Conservation (phyloP, 352 stramenopile species). For the Ophiocytium majus region DNA sequence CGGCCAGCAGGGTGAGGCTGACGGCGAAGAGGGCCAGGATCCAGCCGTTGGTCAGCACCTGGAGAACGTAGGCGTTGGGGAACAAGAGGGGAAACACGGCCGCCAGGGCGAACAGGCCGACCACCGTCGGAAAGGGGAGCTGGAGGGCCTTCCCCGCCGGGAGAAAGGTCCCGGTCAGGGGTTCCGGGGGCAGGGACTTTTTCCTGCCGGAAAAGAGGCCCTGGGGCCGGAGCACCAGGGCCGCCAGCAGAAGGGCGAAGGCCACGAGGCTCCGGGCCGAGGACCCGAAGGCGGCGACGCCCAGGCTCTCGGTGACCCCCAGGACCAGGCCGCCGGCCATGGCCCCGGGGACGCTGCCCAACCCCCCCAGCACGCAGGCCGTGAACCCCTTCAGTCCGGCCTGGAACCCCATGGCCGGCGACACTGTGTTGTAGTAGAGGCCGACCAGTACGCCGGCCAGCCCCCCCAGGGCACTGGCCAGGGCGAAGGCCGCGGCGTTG, state of each 20-base stretch:
- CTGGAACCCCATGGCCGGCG: not conserved
- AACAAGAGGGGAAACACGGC: no score
- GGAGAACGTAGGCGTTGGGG: no score
- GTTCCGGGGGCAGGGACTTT: no score
- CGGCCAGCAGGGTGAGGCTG: not conserved
- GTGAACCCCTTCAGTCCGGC: conserved; percentile 1
- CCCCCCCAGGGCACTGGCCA: not conserved
- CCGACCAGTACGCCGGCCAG: not conserved
- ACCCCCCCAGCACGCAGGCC: not conserved
- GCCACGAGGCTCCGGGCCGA: not conserved
- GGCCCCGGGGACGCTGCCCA: not conserved
- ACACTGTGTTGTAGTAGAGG: not conserved
- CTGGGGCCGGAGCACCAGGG: not conserved
- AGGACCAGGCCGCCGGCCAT: not conserved
- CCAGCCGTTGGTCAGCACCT: not conserved
- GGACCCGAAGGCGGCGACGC: not conserved
- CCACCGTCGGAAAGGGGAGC: no score
- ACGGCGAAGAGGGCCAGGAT: not conserved
- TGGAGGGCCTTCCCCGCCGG: no score
- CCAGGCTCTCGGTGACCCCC: not conserved
- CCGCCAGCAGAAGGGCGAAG: not conserved
- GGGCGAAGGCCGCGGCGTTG: not conserved
- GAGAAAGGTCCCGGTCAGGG: no score
- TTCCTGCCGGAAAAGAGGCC: not conserved
- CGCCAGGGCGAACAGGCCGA: no score